Base-by-base conservation (phyloP, 2,329 filamentous ascomycete genomes). In the Xylaria sp. region DNA sequence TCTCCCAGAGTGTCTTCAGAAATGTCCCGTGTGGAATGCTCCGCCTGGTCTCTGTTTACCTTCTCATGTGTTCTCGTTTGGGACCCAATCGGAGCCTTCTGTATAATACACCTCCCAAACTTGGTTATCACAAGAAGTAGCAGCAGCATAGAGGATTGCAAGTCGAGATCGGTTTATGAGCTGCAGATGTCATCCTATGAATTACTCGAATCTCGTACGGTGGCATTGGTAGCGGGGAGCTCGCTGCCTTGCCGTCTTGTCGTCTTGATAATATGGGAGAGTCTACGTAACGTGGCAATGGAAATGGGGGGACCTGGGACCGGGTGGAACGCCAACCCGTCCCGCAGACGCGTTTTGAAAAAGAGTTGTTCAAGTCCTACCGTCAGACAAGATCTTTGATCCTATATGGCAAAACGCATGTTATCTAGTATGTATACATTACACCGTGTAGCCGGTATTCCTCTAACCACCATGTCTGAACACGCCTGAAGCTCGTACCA, bases 1-100 rank as follows among this genome's bases (percentile, higher is more conserved):
- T 30, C 51, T 53, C 19, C 12, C 12, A 34, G 51, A 32, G 11
- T 24, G 19, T 60, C 21, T 8, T 56, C 12, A 36, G 4, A 54
- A 59, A 51, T 50, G n/a, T n/a, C 45, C 36, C 32, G 21, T 19
- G 30, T 34, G 19, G 60, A 19, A 47, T 51, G 34, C 53, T 55
- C 36, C 42, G 7, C 27, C 27, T 12, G 27, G 60, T 17, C 32
- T n/a, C 21, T 48, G n/a, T 39, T 27, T n/a, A 27, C 53, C 36
- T 9, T 36, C 24, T 32, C 17, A 24, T 42, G 21, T 56, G 27
- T 14, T 24, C 54, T 68, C 68, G 64, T 55, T 62, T 48, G 45
- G 48, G 27, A 24, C n/a, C 65, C 68, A 69, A 69, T 68, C 57
- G 50, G n/a, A 48, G 34, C 34, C 32, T 21, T 53, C 6, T 11